Evolutionary conservation across 345 rosid genomes (phyloP).

Genomic region (Geranium rotundifolium): DNA sequence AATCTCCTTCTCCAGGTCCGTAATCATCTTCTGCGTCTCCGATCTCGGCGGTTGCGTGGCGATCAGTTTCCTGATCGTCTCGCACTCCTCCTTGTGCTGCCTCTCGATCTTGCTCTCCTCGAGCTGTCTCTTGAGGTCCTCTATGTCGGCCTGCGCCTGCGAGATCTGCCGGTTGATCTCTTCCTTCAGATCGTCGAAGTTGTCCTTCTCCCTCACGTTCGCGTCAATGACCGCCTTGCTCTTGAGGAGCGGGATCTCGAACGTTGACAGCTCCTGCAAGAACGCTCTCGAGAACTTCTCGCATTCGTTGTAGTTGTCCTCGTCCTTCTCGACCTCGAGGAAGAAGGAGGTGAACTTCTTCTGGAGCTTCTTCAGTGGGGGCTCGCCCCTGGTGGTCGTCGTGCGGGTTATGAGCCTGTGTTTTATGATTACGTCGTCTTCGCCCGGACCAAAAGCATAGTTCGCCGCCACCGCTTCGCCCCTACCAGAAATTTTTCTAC

Average conservation of each 20-base stretch:
- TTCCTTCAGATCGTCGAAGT: constrained; percentile 62
- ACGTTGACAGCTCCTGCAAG: constrained; percentile 74
- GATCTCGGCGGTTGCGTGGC: constrained; percentile 82
- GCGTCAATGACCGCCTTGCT: constrained; percentile 76
- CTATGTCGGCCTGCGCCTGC: constrained; percentile 68
- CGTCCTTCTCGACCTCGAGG: constrained; percentile 68
- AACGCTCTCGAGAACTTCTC: constrained; percentile 62
- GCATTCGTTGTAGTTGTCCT: constrained; percentile 54
- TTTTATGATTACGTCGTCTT: constrained; percentile 76
- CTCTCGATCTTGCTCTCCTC: constrained; percentile 90
- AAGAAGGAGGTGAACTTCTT: constrained; percentile 83
- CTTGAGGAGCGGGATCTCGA: constrained; percentile 90
- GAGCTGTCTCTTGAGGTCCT: constrained; percentile 74
- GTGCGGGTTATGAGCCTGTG: constrained; percentile 88
- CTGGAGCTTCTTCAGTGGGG: constrained; percentile 89
- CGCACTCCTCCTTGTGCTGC: constrained; percentile 95
- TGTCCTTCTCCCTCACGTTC: constrained; percentile 74
- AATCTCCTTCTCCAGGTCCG: constrained; percentile 70
- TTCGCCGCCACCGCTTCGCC: constrained; percentile 60
- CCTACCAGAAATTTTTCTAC: constrained; percentile 62
- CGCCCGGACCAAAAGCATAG: constrained; percentile 73
- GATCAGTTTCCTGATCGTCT: constrained; percentile 69
- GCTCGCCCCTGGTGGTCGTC: constrained; percentile 93
- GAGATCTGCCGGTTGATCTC: constrained; percentile 66
- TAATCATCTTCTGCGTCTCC: constrained; percentile 60